These are phyloP conservation scores for Postia placenta DNA, from an alignment of 768 basidiomycete genomes.

Conservation along the genomic window DNA sequence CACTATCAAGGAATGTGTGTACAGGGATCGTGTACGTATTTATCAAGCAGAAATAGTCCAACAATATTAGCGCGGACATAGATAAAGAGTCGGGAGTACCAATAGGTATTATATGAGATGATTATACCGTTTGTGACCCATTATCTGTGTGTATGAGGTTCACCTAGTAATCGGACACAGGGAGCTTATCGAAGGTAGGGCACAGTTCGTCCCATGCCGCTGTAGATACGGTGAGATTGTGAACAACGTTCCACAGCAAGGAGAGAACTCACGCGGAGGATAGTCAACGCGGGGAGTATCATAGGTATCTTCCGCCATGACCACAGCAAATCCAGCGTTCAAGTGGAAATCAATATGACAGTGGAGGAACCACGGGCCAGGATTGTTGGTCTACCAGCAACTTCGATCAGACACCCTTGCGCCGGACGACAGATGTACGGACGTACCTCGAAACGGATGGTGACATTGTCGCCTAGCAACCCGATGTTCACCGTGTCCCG, in stretches of 20 bases:
- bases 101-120: no score
- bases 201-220: constrained; percentile 13
- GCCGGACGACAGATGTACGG: neutral
- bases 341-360: constrained; percentile 86
- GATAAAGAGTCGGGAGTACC: no score
- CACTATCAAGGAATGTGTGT: no score
- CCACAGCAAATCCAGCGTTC: constrained; percentile 34
- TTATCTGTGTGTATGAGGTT: no score
- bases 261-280: constrained; percentile 10
- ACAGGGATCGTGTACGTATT: no score
- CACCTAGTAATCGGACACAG: neutral
- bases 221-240: neutral
- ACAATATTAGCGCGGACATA: no score
- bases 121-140: no score
- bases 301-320: constrained; percentile 32
- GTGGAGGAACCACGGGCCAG: constrained; percentile 82
- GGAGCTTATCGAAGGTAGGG: constrained; percentile 7
- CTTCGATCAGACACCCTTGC: neutral
- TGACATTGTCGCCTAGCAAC: constrained; percentile 13
- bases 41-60: no score
- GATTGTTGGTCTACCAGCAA: constrained; percentile 59
- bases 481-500: constrained; percentile 27
- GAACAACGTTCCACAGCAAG: neutral
- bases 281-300: constrained; percentile 10
- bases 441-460: constrained; percentile 20